These are phyloP conservation scores for Lyophyllum decastes DNA, from an alignment of 768 basidiomycete species.

Conservation along the genomic window DNA sequence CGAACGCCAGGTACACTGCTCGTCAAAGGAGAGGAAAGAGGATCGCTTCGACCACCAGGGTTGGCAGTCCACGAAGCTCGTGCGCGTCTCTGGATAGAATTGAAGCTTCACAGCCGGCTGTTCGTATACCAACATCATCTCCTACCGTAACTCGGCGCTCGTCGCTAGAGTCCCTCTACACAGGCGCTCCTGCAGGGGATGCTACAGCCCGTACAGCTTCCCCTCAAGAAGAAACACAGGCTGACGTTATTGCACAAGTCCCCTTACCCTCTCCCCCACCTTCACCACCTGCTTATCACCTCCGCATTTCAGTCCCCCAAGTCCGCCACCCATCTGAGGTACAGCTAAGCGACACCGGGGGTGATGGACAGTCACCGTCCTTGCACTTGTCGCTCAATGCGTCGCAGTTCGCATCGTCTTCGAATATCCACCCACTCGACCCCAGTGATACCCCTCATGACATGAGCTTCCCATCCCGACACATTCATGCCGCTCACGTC, in stretches of 20 bases:
- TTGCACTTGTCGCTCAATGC: constrained; percentile 1
- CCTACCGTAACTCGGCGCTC: constrained; percentile 29
- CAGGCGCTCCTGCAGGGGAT: not conserved
- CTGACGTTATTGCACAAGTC: constrained; percentile 10
- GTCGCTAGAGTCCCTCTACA: constrained; percentile 25
- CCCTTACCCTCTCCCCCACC: constrained; percentile 11
- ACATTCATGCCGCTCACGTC: constrained; percentile 50
- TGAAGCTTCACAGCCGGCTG: constrained; percentile 6
- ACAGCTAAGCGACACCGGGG: not conserved
- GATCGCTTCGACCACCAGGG: constrained; percentile 18
- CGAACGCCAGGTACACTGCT: constrained; percentile 59
- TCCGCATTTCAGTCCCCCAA: constrained; percentile 21
- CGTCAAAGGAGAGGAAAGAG: constrained; percentile 57
- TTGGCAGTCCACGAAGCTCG: constrained; percentile 29
- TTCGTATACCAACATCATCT: constrained; percentile 12
- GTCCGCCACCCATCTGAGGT: constrained; percentile 6
- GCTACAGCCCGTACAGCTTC: not conserved
- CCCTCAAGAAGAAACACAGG: constrained; percentile 16
- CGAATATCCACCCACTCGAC: constrained; percentile 14
- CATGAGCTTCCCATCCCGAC: constrained; percentile 19
- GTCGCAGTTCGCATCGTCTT: constrained; percentile 9
- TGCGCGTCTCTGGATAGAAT: constrained; percentile 17
- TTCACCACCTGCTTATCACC: constrained; percentile 47
- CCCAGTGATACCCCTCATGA: not conserved
- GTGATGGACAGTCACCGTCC: not conserved